Evolutionary conservation across 768 basidiomycete genomes (phyloP).

Genomic region (Calocera viscosa): DNA sequence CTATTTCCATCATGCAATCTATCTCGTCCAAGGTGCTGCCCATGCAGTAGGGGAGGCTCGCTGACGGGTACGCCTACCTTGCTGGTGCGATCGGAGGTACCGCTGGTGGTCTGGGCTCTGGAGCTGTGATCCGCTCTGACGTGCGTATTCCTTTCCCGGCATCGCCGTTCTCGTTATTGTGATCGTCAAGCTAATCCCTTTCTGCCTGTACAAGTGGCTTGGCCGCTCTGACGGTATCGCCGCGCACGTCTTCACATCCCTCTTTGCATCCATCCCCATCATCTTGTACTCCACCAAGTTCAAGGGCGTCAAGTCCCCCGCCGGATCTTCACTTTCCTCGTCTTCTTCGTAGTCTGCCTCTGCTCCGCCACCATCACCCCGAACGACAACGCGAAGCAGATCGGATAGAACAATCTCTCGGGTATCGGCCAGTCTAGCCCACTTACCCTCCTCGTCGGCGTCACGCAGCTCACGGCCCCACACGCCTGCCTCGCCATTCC

Average conservation of each 20-base stretch:
- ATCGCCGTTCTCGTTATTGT: slow-evolving; percentile 11
- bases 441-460: slow-evolving; percentile 12
- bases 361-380: slow-evolving; percentile 10
- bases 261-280: slow-evolving; percentile 6
- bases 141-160: background rate
- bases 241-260: slow-evolving; percentile 7
- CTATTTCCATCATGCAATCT: slow-evolving; percentile 13
- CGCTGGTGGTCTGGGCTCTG: slow-evolving; percentile 4
- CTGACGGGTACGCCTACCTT: slow-evolving; percentile 11
- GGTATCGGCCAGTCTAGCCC: slow-evolving; percentile 11
- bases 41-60: slow-evolving; percentile 11
- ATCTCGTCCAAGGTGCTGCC: slow-evolving; percentile 12
- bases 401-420: slow-evolving; percentile 7
- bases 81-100: slow-evolving; percentile 11
- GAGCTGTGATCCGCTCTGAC: slow-evolving; percentile 3
- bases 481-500: slow-evolving; percentile 11
- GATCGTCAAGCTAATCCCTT: slow-evolving; percentile 9
- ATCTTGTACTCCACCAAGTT: slow-evolving; percentile 9
- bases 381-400: slow-evolving; percentile 6
- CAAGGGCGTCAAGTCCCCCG: slow-evolving; percentile 13
- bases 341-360: slow-evolving; percentile 12
- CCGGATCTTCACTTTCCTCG: slow-evolving; percentile 9
- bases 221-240: slow-evolving; percentile 12
- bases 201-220: slow-evolving; percentile 14
- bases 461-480: slow-evolving; percentile 13